A percentile compares a stretch with the other conserved stretches of the same genome.
These are phyloP conservation scores for Lonicera japonica DNA, from an alignment of 129 eudicot species.

Conservation along the genomic window DNA sequence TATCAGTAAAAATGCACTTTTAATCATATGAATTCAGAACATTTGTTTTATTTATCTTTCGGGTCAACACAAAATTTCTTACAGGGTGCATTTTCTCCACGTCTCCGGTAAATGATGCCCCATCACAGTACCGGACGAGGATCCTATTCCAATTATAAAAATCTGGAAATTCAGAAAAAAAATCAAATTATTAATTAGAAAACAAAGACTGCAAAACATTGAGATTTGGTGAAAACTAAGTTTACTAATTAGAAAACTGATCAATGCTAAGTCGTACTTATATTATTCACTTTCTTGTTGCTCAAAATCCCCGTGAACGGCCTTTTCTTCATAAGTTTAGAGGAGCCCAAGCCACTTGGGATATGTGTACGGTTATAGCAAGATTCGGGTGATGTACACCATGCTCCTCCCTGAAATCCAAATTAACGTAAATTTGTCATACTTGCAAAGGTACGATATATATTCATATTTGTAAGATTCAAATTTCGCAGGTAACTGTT, in stretches of 20 bases:
- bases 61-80: background rate
- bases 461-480: too few relatives aligned
- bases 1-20: too few relatives aligned
- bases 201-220: background rate
- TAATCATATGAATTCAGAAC: too few relatives aligned
- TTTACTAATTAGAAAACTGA: too few relatives aligned
- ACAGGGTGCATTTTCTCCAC: slow-evolving; percentile 42
- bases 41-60: too few relatives aligned
- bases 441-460: too few relatives aligned
- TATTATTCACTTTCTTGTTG: slow-evolving; percentile 25
- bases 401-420: background rate
- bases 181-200: background rate
- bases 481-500: too few relatives aligned
- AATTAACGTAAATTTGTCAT: too few relatives aligned
- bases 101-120: slow-evolving; percentile 54
- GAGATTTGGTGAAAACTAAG: background rate
- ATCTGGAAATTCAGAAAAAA: slow-evolving; percentile 18
- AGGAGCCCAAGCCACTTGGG: slow-evolving; percentile 4
- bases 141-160: slow-evolving; percentile 61
- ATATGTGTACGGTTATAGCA: too few relatives aligned
- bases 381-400: too few relatives aligned
- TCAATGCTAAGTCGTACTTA: slow-evolving; percentile 24
- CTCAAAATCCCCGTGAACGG: too few relatives aligned
- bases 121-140: slow-evolving; percentile 56
- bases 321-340: too few relatives aligned